Evolutionary conservation across 192 early-diverging fungal species (phyloP).

Genomic region (Phycomyces blakesleeanus): DNA sequence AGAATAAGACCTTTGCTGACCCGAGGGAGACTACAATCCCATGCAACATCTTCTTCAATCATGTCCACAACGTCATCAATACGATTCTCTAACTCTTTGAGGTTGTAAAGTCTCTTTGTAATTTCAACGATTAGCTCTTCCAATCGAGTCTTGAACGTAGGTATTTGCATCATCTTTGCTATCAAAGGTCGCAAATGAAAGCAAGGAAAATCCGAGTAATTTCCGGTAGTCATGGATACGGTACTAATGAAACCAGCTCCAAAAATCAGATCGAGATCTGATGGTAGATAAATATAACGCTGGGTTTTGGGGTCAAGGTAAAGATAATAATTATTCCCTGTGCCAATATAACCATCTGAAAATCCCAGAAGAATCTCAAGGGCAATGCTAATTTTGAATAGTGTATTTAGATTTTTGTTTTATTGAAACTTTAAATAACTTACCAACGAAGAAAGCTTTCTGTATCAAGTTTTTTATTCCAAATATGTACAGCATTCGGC

Average conservation of each 20-base stretch:
- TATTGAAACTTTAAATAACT: not conserved
- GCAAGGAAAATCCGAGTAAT: constrained; percentile 13
- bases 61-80: constrained; percentile 11
- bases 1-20: not conserved
- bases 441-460: constrained; percentile 14
- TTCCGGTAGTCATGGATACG: not conserved
- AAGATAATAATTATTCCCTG: constrained; percentile 15
- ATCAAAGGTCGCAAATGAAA: not conserved
- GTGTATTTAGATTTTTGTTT: not conserved
- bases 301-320: constrained; percentile 4
- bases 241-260: not conserved
- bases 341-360: constrained; percentile 17
- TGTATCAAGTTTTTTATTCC: constrained; percentile 13
- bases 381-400: constrained; percentile 1
- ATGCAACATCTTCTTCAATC: constrained; percentile 5
- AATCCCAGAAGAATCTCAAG: constrained; percentile 9
- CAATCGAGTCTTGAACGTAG: not conserved
- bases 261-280: constrained; percentile 21
- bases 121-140: constrained; percentile 1
- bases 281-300: constrained; percentile 5
- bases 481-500: not conserved
- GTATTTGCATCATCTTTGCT: constrained; percentile 2
- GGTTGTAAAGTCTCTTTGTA: not conserved
- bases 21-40: not conserved
- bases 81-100: not conserved